These are phyloP conservation scores for Knoxdaviesia capensis DNA, from an alignment of 2,329 filamentous ascomycete genomes.

Conservation along the genomic window DNA sequence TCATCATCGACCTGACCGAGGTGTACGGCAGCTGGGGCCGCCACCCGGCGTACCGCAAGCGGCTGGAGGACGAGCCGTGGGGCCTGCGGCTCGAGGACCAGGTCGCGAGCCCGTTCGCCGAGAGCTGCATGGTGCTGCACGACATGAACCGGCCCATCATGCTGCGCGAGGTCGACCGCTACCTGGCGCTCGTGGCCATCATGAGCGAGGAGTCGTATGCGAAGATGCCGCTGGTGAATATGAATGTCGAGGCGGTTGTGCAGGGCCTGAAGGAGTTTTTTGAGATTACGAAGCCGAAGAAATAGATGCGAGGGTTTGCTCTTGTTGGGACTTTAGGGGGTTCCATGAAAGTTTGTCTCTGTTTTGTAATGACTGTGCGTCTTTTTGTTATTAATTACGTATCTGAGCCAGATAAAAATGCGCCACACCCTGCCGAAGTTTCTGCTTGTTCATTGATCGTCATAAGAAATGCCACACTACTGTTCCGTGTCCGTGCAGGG, in stretches of 20 bases:
- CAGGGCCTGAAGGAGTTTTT: conserved; percentile 66
- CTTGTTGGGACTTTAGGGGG: too few species aligned
- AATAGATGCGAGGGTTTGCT: too few species aligned
- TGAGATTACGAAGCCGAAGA: conserved; percentile 42
- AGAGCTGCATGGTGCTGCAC: conserved; percentile 47
- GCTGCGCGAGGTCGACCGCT: conserved; percentile 49
- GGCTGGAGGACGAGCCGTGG: conserved; percentile 39
- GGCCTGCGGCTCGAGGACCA: conserved; percentile 39
- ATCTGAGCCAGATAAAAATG: too few species aligned
- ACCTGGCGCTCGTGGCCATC: conserved; percentile 64
- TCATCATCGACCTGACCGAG: conserved; percentile 91
- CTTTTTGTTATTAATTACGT: too few species aligned
- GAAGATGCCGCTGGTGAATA: conserved; percentile 67
- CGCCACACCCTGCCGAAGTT: too few species aligned
- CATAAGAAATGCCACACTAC: too few species aligned
- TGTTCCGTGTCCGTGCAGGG: too few species aligned
- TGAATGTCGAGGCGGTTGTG: conserved; percentile 70
- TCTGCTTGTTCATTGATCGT: too few species aligned
- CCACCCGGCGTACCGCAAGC: conserved; percentile 29
- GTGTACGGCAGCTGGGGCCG: conserved; percentile 66
- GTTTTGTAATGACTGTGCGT: too few species aligned
- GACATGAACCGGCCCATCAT: conserved; percentile 44
- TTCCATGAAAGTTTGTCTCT: too few species aligned
- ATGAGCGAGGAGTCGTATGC: conserved; percentile 74
- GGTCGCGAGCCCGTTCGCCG: conserved; percentile 42